These are phyloP conservation scores for Lichina pygmaea DNA, from an alignment of 495 filamentous ascomycete genomes.

Conservation along the genomic window DNA sequence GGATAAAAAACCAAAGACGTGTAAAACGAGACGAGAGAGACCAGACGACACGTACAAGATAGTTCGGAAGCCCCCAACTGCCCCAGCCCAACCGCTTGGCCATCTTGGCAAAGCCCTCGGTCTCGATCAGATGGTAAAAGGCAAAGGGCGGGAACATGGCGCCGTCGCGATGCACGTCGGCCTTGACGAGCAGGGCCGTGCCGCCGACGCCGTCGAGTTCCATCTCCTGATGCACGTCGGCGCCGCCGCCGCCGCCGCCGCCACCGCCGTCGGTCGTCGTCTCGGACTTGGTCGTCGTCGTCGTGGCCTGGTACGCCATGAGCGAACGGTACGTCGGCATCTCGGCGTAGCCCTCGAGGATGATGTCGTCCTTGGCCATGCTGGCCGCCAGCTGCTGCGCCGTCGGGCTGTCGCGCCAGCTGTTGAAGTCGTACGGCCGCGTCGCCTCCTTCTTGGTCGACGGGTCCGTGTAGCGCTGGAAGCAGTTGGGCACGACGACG, in stretches of 20 bases:
- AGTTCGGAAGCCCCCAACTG: constrained; percentile 72
- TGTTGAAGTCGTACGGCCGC: constrained; percentile 89
- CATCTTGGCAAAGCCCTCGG: constrained; percentile 97
- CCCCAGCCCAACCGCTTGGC: constrained; percentile 64
- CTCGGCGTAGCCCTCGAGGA: constrained; percentile 78
- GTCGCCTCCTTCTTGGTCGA: constrained; percentile 40
- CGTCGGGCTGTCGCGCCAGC: constrained; percentile 65
- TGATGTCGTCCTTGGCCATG: constrained; percentile 76
- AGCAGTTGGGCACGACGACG: constrained; percentile 86
- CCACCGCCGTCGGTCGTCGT: background rate
- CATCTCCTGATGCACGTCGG: constrained; percentile 32
- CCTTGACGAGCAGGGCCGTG: constrained; percentile 82
- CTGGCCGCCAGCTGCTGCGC: constrained; percentile 45
- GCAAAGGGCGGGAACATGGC: constrained; percentile 96
- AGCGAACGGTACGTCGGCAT: constrained; percentile 74
- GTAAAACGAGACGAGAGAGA: background rate
- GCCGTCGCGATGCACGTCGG: constrained; percentile 88
- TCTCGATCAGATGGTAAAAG: constrained; percentile 93
- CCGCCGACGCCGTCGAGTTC: constrained; percentile 81
- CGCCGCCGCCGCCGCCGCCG: constrained; percentile 8
- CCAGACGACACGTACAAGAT: constrained; percentile 39
- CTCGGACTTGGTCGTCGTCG: constrained; percentile 10
- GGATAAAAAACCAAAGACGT: too few relatives aligned
- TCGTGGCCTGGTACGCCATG: constrained; percentile 52
- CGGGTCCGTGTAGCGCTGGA: constrained; percentile 57